phyloP scores from a whole-genome alignment of 352 stramenopile species.

The Phytophthora europaea region DNA sequence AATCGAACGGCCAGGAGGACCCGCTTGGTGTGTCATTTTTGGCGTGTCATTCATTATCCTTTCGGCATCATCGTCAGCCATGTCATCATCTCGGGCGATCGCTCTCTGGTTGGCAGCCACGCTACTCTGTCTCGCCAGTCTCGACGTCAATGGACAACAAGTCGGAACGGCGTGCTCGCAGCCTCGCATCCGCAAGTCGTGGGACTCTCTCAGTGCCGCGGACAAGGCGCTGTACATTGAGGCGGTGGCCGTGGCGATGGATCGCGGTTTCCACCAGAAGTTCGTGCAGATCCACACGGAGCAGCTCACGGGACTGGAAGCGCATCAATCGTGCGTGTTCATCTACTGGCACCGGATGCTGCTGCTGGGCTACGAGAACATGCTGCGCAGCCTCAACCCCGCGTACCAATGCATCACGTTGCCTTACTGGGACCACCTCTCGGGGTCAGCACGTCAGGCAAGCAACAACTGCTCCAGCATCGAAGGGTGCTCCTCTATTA shows the following conservation, averaged over 20 bases:
- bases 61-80: not conserved
- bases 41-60: not conserved
- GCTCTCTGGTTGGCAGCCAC: constrained; percentile 13
- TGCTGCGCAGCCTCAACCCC: constrained; percentile 56
- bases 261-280: constrained; percentile 48
- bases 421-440: constrained; percentile 69
- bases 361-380: constrained; percentile 74
- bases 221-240: constrained; percentile 56
- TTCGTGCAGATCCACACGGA: constrained; percentile 75
- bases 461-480: constrained; percentile 43
- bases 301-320: constrained; percentile 51
- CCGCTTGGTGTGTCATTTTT: not conserved
- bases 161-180: constrained; percentile 37
- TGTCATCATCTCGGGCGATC: not conserved
- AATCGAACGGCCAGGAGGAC: not conserved
- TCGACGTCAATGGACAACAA: constrained; percentile 14
- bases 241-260: constrained; percentile 50
- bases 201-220: constrained; percentile 36
- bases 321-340: constrained; percentile 69
- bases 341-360: constrained; percentile 79
- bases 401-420: constrained; percentile 67
- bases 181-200: constrained; percentile 56
- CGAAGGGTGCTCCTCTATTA: constrained; percentile 46
- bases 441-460: constrained; percentile 28
- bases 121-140: not conserved